Base-by-base conservation (phyloP, 1,139 yeast genomes). In the Debaryomyces fabryi region DNA sequence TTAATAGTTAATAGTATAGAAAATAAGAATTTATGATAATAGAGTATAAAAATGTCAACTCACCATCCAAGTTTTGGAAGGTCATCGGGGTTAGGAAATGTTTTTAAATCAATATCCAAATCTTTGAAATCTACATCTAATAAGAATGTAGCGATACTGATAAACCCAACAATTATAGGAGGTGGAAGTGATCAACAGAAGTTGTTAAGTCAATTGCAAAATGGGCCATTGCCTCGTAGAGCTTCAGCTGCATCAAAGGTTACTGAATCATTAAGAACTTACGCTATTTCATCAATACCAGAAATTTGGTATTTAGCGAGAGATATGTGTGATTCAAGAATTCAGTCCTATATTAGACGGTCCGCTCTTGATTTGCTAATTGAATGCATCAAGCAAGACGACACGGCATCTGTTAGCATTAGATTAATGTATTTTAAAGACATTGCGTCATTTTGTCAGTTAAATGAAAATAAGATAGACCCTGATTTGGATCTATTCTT, bases 271-370 rank as follows among this genome's bases (percentile, higher is more conserved):
- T 64, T 88, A 3, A 75, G 76, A 38, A 78, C 75, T 40, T 77
- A 76, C 46, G 72, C 85, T 7, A 76, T 84, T 2, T 75, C 86
- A 0, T 79, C 86, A 2, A 74, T 87, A 4, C 85, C 88, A 0
- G 92, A 87, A 56, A 76, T 88, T 3, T 89, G 97, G 97, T 83
- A 85, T 59, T 68, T 83, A 48, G 85, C 86, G 0, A 70, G 82
- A 53, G 83, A 79, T 49, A 68, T 86, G 65, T 74, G 87, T 44
- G 72, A 73, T 7, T 62, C 71, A 0, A 67, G 67, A 12, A 64
- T 72, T 10, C 71, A 72, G 35, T 67, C 72, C 3, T 58, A 71
- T 2, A 76, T 81, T 21, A 72, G 96, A 42, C 65, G 79, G 35
- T 78, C 81, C 1, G 85, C 84, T 0, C 62, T 88, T 25, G 64